Evolutionary conservation across 257 asterid species (phyloP).

Genomic region (Solanum lycopersicoides): DNA sequence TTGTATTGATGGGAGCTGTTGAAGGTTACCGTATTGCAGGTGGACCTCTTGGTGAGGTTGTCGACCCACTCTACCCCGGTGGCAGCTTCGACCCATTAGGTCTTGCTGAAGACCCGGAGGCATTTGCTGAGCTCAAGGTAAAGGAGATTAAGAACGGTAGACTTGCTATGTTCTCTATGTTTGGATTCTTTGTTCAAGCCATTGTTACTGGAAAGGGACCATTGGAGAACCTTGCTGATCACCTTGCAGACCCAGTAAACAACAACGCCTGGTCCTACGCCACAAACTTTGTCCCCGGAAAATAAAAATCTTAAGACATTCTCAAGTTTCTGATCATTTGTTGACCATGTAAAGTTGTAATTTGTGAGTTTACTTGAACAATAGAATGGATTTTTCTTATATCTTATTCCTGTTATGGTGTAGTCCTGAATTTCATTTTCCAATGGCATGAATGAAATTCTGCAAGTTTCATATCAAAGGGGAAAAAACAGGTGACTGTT

Average conservation of each 20-base stretch:
- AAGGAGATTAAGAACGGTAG: slow-evolving; percentile 52
- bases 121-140: slow-evolving; percentile 51
- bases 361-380: background rate
- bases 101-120: slow-evolving; percentile 24
- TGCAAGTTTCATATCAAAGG: background rate
- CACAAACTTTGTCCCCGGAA: background rate
- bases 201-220: slow-evolving; percentile 57
- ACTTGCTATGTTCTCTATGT: slow-evolving; percentile 56
- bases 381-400: background rate
- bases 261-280: background rate
- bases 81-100: slow-evolving; percentile 26
- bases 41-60: slow-evolving; percentile 12
- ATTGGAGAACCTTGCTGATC: slow-evolving; percentile 52
- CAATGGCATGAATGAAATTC: background rate
- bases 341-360: background rate
- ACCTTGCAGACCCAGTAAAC: slow-evolving; percentile 40
- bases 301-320: background rate
- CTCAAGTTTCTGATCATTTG: background rate
- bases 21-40: slow-evolving; percentile 48
- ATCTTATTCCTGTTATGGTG: background rate
- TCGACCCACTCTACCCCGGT: slow-evolving; percentile 5
- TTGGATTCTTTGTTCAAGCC: slow-evolving; percentile 55
- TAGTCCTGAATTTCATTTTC: background rate
- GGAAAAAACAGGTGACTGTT: background rate
- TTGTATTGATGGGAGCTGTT: slow-evolving; percentile 61